Evolutionary conservation across 106 monocot genomes (phyloP).

Genomic region (Dendrobium nobile): DNA sequence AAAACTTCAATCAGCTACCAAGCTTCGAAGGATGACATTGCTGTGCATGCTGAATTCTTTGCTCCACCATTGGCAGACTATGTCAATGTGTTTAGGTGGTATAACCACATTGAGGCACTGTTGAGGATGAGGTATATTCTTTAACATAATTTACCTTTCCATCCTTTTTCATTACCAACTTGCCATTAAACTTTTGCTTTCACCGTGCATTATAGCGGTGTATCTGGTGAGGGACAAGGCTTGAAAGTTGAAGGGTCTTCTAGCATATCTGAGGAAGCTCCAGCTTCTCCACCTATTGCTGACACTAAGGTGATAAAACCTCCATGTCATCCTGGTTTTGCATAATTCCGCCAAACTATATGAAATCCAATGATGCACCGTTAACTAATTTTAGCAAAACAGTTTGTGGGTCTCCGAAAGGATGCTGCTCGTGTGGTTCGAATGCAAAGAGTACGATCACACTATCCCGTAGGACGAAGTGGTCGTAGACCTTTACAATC

Average conservation of each 20-base stretch:
- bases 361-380: neutral
- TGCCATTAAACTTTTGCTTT: neutral
- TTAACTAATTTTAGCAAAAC: neutral
- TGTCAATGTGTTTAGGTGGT: constrained; percentile 77
- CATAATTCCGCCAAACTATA: neutral
- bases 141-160: neutral
- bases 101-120: constrained; percentile 85
- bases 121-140: constrained; percentile 47
- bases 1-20: constrained; percentile 48
- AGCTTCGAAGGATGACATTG: constrained; percentile 90
- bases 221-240: constrained; percentile 54
- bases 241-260: constrained; percentile 51
- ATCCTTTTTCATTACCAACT: neutral
- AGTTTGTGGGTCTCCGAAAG: too few relatives aligned
- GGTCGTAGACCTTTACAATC: too few relatives aligned
- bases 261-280: constrained; percentile 18
- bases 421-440: too few relatives aligned
- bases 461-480: too few relatives aligned
- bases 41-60: constrained; percentile 43
- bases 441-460: too few relatives aligned
- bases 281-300: constrained; percentile 44
- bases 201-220: constrained; percentile 32
- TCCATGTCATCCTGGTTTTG: neutral
- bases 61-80: constrained; percentile 42
- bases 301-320: constrained; percentile 56